Evolutionary conservation across 2,329 filamentous ascomycete species (phyloP).

Genomic region (Cladosporium sp.): DNA sequence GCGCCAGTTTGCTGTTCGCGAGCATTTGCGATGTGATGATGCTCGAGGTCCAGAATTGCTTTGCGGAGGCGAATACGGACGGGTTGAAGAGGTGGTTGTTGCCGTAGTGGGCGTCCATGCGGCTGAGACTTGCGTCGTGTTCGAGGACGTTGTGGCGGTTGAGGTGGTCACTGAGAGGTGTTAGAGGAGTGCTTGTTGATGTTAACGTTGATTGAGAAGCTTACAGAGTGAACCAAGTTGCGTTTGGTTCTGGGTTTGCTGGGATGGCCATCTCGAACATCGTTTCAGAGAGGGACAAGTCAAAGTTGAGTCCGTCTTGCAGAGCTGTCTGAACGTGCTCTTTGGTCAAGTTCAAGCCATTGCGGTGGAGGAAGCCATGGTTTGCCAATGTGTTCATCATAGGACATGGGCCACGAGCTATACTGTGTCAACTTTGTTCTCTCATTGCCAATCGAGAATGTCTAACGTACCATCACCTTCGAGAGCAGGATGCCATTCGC

Average conservation of each 20-base stretch:
- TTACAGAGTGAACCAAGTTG: slow-evolving; percentile 19
- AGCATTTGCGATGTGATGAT: slow-evolving; percentile 39
- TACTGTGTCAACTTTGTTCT: background rate
- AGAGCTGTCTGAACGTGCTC: slow-evolving; percentile 18
- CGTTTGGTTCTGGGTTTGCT: slow-evolving; percentile 20
- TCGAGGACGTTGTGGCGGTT: slow-evolving; percentile 20
- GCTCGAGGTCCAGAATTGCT: slow-evolving; percentile 42
- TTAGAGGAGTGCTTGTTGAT: background rate
- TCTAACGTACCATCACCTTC: slow-evolving; percentile 4
- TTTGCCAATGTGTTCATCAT: slow-evolving; percentile 20
- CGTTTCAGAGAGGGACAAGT: slow-evolving; percentile 13
- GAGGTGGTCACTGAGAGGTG: slow-evolving; percentile 9
- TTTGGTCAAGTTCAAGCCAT: slow-evolving; percentile 19
- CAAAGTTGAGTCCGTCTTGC: slow-evolving; percentile 19
- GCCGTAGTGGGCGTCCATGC: slow-evolving; percentile 47
- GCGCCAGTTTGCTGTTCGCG: slow-evolving; percentile 44
- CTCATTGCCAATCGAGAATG: background rate
- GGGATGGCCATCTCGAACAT: slow-evolving; percentile 20
- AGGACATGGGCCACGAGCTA: slow-evolving; percentile 6
- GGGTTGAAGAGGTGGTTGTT: slow-evolving; percentile 51
- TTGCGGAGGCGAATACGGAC: slow-evolving; percentile 45
- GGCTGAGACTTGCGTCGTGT: slow-evolving; percentile 31
- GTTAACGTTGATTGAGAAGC: background rate
- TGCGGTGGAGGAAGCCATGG: slow-evolving; percentile 20
- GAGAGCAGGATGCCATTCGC: slow-evolving; percentile 8